Evolutionary conservation across 345 rosid species (phyloP), one percentile per base, ranked within the genome.

Genomic region (Sonneratia caseolaris): DNA sequence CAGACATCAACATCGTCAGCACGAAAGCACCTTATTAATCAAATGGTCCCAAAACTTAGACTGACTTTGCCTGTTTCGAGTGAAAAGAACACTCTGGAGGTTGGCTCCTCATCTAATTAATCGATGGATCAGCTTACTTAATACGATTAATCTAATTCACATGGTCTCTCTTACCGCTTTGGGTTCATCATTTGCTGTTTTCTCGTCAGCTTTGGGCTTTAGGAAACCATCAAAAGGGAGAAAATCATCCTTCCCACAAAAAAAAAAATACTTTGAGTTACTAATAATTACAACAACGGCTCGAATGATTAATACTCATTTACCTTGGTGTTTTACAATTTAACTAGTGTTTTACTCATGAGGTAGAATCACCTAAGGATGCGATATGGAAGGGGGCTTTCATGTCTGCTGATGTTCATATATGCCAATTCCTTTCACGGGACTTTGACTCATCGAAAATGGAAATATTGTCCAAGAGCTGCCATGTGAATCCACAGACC

Each of bases 401-500:
- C 18, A 35, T 62, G 66, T 32, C 27, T 9, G 66, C 32, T 24
- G 66, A 35, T 13, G 66, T 13, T 62, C 37, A 62, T 62, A 27
- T 32, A 18, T 13, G 7, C 38, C 6, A 27, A 32, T 62, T 24
- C 66, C 32, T 62, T 62, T 62, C 66, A 62, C 66, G 66, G 66
- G 66, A 62, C 66, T 62, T 27, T 12, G 66, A 9, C 66, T 62
- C 27, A 27, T 62, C 3, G 66, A 62, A 35, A 62, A 62, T 62
- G 38, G 37, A 62, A 62, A 13, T 62, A 11, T 62, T 62, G 66
- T 62, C 66, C 66, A 62, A 62, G 38, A 10, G 66, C 8, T 62
- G 19, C 66, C 66, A 62, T 32, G 66, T 62, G 66, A 62, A 62
- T 32, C 66, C 66, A 62, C 66, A 62, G 66, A 7, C 6, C 1